phyloP scores from a whole-genome alignment of 495 filamentous ascomycete genomes.

The Margaritispora aquatica region DNA sequence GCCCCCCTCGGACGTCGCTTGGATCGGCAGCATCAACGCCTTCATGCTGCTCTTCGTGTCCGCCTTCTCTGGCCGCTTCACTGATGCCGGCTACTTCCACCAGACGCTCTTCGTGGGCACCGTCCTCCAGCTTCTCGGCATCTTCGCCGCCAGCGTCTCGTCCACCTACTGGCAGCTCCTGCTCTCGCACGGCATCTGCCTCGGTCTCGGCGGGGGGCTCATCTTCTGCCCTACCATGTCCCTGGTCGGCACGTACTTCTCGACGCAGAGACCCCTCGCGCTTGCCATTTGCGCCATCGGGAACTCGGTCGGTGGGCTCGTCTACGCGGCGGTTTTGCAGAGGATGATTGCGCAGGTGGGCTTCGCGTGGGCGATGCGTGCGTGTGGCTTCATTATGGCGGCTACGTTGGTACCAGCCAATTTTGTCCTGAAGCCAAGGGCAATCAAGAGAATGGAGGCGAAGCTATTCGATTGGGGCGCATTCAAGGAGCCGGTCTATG shows the following conservation, averaged over 20 bases:
- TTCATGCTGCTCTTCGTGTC: conserved; percentile 45
- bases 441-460: conserved; percentile 33
- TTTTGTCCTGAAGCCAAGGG: conserved; percentile 56
- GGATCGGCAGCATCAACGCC: conserved; percentile 57
- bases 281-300: conserved; percentile 62
- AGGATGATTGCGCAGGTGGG: conserved; percentile 62
- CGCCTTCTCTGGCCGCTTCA: conserved; percentile 44
- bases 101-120: conserved; percentile 46
- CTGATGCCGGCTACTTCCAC: conserved; percentile 57
- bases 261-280: conserved; percentile 56
- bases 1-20: conserved; percentile 45
- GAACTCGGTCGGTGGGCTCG: conserved; percentile 64
- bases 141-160: conserved; percentile 61
- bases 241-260: conserved; percentile 70
- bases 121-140: conserved; percentile 46
- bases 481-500: conserved; percentile 58
- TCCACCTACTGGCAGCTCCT: conserved; percentile 71
- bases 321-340: conserved; percentile 67
- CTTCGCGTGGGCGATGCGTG: conserved; percentile 69
- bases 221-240: conserved; percentile 63
- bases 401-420: conserved; percentile 29
- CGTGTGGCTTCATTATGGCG: conserved; percentile 56
- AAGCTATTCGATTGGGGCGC: conserved; percentile 59
- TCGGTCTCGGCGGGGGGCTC: conserved; percentile 66
- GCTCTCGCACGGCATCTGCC: conserved; percentile 69